Conservation (phyloP, 257 asterid species). For the Solanum etuberosum region DNA sequence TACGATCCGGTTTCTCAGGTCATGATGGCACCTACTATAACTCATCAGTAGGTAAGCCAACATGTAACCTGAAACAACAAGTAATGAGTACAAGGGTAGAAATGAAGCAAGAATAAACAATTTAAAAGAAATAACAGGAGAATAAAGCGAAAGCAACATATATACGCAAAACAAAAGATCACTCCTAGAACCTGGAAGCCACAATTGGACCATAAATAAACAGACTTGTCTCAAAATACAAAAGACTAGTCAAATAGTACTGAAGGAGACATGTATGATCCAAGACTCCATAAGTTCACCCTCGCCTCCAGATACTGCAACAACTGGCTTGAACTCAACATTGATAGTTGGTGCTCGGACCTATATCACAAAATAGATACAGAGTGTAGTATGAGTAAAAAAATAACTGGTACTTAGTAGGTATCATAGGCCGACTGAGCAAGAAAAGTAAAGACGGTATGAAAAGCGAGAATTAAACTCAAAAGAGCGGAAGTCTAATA, state of each 20-base stretch:
- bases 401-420: background rate
- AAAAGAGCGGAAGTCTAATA: too few relatives aligned
- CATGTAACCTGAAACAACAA: too few relatives aligned
- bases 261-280: background rate
- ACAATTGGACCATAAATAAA: background rate
- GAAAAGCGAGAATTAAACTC: background rate
- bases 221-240: background rate
- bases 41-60: too few relatives aligned
- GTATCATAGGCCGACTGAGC: background rate
- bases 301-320: background rate
- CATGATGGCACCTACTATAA: background rate
- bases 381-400: background rate
- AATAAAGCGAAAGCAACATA: background rate
- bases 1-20: background rate
- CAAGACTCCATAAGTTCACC: background rate
- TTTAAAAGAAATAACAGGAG: too few relatives aligned
- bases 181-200: background rate
- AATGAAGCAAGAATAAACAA: too few relatives aligned
- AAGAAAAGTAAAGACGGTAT: background rate
- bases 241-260: background rate
- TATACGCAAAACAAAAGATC: background rate
- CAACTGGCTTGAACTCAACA: background rate
- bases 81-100: too few relatives aligned
- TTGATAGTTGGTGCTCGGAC: background rate
- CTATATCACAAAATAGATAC: background rate